Conservation (phyloP, 2,329 filamentous ascomycete species). For the Ceratocystis ficicola region DNA sequence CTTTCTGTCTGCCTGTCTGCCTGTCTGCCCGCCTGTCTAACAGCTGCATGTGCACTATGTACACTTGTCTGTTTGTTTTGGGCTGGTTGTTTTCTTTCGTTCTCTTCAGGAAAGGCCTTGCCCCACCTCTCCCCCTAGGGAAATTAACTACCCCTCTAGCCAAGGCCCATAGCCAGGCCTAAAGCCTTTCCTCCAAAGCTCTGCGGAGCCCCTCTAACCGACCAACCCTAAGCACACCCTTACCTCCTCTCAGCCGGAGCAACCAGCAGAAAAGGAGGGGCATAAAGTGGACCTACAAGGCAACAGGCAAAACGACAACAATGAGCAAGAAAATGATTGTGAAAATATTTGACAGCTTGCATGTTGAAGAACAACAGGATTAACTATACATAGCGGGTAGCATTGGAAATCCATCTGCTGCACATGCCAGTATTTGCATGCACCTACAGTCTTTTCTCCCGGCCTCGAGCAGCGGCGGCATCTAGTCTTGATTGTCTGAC, state of each 20-base stretch:
- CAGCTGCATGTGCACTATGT: not conserved
- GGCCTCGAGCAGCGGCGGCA: too few species aligned
- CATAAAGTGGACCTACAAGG: not conserved
- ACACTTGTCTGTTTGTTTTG: constrained; percentile 1
- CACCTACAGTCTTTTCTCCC: too few species aligned
- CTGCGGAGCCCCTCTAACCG: too few species aligned
- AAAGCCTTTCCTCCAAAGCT: too few species aligned
- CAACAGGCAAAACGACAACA: not conserved
- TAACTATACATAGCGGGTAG: not conserved
- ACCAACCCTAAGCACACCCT: not conserved
- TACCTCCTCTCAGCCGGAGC: not conserved
- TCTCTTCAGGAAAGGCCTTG: not conserved
- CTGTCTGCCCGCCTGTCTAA: too few species aligned
- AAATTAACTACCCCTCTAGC: constrained; percentile 1
- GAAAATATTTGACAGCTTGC: not conserved
- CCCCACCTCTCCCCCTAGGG: not conserved
- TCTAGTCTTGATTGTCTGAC: too few species aligned
- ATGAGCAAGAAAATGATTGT: not conserved
- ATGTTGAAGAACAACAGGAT: not conserved
- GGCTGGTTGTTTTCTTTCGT: not conserved
- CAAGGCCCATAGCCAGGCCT: not conserved
- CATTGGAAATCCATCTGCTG: not conserved
- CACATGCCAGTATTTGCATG: not conserved
- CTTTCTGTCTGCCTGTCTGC: not conserved
- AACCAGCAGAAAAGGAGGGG: not conserved